A percentile compares a stretch with the other conserved stretches of the same genome.
phyloP scores from a whole-genome alignment of 805 yeast genomes.

The Vanderwaltozyma tropicalis region DNA sequence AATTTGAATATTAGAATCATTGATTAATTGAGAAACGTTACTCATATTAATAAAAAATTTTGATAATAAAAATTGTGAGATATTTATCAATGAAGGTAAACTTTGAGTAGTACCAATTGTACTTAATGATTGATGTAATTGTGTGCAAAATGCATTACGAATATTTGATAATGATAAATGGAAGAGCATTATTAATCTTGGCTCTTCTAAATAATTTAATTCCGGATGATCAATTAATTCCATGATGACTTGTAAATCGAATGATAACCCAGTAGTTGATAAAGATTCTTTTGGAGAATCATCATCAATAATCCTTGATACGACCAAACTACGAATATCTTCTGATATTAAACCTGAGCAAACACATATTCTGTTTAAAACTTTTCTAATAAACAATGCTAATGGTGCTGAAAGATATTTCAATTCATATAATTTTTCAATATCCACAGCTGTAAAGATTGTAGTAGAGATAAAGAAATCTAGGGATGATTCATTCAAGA shows the following conservation, averaged over 20 bases:
- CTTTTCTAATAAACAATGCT: neutral
- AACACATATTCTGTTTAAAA: neutral
- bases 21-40: constrained; percentile 4
- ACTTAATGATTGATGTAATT: constrained; percentile 14
- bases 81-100: constrained; percentile 16
- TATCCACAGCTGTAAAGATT: neutral
- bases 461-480: constrained; percentile 17
- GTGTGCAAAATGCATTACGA: neutral
- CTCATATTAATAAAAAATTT: constrained; percentile 14
- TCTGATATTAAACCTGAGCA: neutral
- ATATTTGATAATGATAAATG: constrained; percentile 12
- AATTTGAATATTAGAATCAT: neutral
- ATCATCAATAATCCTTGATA: neutral
- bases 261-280: constrained; percentile 1
- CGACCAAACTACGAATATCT: neutral
- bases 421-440: neutral
- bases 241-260: constrained; percentile 21
- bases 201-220: constrained; percentile 17
- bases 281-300: neutral
- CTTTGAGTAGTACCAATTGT: constrained; percentile 19
- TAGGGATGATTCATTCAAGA: constrained; percentile 8
- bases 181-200: constrained; percentile 13
- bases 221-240: constrained; percentile 29
- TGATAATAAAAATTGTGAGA: constrained; percentile 18
- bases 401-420: neutral